Percentiles rank a stretch among this genome's conserved stretches.
These are phyloP conservation scores for Ceratobasidium sp. DNA, from an alignment of 1,284 basidiomycete species.

Conservation along the genomic window DNA sequence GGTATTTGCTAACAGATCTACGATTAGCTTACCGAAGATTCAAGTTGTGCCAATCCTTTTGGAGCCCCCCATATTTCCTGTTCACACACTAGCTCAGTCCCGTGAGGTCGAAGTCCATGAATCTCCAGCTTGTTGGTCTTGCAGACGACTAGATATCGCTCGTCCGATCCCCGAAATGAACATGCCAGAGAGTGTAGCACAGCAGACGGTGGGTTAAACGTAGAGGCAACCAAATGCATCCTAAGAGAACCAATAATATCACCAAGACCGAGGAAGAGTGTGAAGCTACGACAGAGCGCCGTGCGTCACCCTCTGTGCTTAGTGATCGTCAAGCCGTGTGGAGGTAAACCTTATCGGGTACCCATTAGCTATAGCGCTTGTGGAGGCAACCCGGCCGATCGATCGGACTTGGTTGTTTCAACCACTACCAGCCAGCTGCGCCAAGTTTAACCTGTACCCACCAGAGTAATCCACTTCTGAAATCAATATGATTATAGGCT, in stretches of 20 bases:
- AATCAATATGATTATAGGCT: no score
- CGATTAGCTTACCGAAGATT: conserved; percentile 21
- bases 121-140: conserved; percentile 42
- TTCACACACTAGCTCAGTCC: conserved; percentile 44
- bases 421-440: neutral
- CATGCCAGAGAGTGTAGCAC: conserved; percentile 46
- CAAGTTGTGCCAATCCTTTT: conserved; percentile 23
- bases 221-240: conserved; percentile 42
- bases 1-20: no score
- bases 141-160: conserved; percentile 43
- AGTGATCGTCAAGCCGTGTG: conserved; percentile 23
- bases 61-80: conserved; percentile 47
- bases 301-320: conserved; percentile 21
- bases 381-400: neutral
- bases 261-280: neutral
- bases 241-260: neutral
- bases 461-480: neutral
- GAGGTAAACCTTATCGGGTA: neutral
- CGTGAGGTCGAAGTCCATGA: conserved; percentile 42
- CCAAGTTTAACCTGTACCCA: neutral
- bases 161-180: conserved; percentile 33
- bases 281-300: neutral
- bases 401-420: neutral
- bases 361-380: conserved; percentile 12
- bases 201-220: conserved; percentile 46